These are phyloP conservation scores for Chlorella sp. DNA, from an alignment of 139 green algal species.

Conservation along the genomic window DNA sequence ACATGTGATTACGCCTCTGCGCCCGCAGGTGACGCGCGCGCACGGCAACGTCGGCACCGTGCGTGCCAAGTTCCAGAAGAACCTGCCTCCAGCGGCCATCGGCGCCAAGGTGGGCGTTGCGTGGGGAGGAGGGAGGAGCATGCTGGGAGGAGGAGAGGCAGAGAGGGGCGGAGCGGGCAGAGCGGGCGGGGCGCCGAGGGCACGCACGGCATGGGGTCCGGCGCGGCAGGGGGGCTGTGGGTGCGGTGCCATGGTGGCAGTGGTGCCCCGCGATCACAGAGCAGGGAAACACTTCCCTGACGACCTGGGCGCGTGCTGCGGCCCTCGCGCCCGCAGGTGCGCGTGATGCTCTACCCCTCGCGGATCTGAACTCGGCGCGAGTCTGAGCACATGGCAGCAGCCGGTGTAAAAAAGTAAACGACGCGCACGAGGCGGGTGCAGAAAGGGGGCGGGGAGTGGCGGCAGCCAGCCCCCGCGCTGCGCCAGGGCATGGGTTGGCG, in stretches of 20 bases:
- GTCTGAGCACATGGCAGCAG: background rate
- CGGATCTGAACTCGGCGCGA: conserved; percentile 53
- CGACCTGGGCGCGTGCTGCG: background rate
- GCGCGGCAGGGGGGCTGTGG: background rate
- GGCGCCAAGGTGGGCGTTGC: conserved; percentile 29
- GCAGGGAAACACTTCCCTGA: background rate
- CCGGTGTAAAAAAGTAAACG: background rate
- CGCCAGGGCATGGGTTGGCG: no score
- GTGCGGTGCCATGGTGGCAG: background rate
- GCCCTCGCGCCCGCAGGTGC: conserved; percentile 37
- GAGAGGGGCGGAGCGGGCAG: no score
- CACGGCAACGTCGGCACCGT: conserved; percentile 93
- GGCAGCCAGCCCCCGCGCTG: background rate
- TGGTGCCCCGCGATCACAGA: background rate
- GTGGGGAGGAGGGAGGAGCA: background rate
- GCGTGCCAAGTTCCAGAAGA: conserved; percentile 95
- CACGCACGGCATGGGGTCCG: background rate
- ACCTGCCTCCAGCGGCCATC: conserved; percentile 87
- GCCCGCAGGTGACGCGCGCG: conserved; percentile 75
- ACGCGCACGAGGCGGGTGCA: background rate
- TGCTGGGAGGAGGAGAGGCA: background rate
- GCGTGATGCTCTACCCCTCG: conserved; percentile 91
- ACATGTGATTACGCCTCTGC: no score
- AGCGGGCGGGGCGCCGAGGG: background rate
- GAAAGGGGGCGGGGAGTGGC: background rate